Conservation (phyloP, 2,329 filamentous ascomycete species). For the Penicillium sp. region DNA sequence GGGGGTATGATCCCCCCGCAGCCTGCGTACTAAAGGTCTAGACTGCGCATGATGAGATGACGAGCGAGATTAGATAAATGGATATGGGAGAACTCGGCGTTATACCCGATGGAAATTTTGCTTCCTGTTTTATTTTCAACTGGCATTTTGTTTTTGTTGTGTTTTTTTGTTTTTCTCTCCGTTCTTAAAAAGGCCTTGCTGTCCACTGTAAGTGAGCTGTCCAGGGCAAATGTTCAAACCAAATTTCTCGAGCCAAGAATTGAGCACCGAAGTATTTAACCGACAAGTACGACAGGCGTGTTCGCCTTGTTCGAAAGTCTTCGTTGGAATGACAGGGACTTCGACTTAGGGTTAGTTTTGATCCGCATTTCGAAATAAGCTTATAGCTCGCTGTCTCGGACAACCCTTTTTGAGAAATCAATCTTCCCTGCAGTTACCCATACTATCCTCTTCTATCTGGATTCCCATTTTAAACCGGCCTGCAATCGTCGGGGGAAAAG, state of each 20-base stretch:
- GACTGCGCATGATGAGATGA: slow-evolving; percentile 30
- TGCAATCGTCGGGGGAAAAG: neutral
- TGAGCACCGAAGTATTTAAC: neutral
- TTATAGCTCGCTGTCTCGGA: neutral
- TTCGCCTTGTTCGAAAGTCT: neutral
- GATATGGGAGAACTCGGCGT: slow-evolving; percentile 34
- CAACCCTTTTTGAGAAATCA: neutral
- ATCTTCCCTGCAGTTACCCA: neutral
- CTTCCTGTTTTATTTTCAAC: slow-evolving; percentile 5
- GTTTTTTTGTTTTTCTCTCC: neutral
- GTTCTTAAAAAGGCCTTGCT: neutral
- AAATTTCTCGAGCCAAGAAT: neutral
- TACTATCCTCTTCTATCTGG: neutral
- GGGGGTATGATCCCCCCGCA: slow-evolving; percentile 42
- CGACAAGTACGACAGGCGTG: neutral
- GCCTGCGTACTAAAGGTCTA: slow-evolving; percentile 32
- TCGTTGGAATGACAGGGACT: neutral
- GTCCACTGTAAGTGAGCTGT: neutral
- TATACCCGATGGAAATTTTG: slow-evolving; percentile 27
- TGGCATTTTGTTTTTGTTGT: slow-evolving; percentile 4
- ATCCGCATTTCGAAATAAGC: neutral
- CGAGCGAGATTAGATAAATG: slow-evolving; percentile 28
- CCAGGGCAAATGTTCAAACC: neutral
- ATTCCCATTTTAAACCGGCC: neutral
- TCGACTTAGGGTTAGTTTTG: neutral